These are phyloP conservation scores for Yarrowia divulgata DNA, from an alignment of 805 yeast genomes.

Conservation along the genomic window DNA sequence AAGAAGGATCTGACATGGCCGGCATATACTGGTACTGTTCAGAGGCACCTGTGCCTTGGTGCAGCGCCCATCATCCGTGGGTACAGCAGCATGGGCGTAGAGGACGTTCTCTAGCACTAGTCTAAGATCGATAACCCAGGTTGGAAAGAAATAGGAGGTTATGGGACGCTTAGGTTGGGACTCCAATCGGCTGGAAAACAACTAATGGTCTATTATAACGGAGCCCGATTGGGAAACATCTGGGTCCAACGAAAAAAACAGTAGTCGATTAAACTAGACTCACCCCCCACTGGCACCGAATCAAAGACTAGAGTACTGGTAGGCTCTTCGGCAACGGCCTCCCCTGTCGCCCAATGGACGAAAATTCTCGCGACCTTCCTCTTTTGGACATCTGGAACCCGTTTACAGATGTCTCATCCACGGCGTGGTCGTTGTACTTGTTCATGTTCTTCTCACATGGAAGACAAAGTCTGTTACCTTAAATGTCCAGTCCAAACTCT, in stretches of 20 bases:
- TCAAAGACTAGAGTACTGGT: background rate
- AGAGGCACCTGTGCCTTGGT: background rate
- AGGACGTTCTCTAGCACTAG: no score
- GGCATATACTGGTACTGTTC: background rate
- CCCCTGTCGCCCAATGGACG: background rate
- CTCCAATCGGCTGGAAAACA: background rate
- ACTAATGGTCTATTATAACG: background rate
- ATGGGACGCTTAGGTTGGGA: background rate
- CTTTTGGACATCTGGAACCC: constrained; percentile 17
- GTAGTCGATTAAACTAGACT: background rate
- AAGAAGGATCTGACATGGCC: constrained; percentile 10
- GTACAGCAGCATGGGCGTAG: no score
- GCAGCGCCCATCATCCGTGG: background rate
- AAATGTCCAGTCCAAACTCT: background rate
- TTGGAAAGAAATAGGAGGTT: no score
- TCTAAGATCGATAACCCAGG: no score
- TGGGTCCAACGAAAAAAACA: background rate
- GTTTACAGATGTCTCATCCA: constrained; percentile 19
- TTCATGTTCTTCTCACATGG: constrained; percentile 28
- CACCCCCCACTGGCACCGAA: no score
- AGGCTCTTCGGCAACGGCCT: background rate
- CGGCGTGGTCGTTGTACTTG: constrained; percentile 3
- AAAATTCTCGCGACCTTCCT: constrained; percentile 20
- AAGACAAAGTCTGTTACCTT: background rate
- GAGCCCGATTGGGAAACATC: background rate